Percentiles rank a stretch among this genome's conserved stretches.
Conservation (phyloP, 1,284 basidiomycete genomes). For the Apiotrichum montevideense region DNA sequence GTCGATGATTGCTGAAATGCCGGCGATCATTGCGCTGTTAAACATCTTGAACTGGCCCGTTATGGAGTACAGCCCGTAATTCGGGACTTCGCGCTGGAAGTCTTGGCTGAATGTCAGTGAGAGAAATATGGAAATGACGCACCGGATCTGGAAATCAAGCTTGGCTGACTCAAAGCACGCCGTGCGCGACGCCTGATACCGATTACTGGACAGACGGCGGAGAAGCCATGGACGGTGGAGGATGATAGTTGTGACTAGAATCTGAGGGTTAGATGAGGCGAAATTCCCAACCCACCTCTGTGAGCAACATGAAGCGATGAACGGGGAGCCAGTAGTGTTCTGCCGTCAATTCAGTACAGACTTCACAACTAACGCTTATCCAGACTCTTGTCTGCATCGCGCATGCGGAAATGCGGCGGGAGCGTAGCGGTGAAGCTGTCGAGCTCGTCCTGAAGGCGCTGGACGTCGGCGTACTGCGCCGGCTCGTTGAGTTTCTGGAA, state of each 20-base stretch:
- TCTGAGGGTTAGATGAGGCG: not conserved
- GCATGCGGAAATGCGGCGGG: constrained; percentile 57
- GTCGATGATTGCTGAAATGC: constrained; percentile 47
- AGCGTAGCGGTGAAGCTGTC: constrained; percentile 67
- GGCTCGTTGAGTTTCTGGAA: constrained; percentile 82
- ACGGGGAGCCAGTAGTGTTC: constrained; percentile 38
- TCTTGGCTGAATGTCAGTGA: constrained; percentile 20
- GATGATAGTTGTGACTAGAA: constrained; percentile 43
- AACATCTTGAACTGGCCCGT: constrained; percentile 45
- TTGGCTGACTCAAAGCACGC: constrained; percentile 45
- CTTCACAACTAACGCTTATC: constrained; percentile 52
- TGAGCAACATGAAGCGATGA: constrained; percentile 44
- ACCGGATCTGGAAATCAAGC: constrained; percentile 41
- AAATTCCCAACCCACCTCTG: constrained; percentile 26
- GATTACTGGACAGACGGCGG: constrained; percentile 36
- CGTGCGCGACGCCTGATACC: constrained; percentile 38
- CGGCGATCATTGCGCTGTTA: constrained; percentile 47
- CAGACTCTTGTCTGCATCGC: constrained; percentile 67
- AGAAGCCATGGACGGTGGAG: constrained; percentile 46
- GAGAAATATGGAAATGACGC: not conserved
- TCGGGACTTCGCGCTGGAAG: constrained; percentile 37
- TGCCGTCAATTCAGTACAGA: constrained; percentile 2
- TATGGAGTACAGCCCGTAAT: constrained; percentile 26
- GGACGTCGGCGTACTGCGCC: constrained; percentile 78
- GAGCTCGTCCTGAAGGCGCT: constrained; percentile 76